These are phyloP conservation scores for Chalaropsis ovoidea DNA, from an alignment of 2,329 filamentous ascomycete species.

Conservation along the genomic window DNA sequence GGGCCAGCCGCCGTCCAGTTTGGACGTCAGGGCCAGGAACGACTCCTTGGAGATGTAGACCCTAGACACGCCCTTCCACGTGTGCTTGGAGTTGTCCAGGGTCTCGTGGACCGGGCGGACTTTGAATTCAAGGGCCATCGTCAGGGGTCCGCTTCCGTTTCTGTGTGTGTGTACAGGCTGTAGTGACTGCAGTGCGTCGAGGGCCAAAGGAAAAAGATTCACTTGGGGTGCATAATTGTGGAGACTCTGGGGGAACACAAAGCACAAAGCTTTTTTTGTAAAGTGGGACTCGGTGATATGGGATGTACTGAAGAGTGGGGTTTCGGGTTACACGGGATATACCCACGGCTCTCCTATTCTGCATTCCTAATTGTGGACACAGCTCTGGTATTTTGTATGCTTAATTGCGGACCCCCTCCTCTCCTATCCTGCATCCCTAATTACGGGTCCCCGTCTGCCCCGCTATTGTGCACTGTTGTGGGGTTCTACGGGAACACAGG, in stretches of 20 bases:
- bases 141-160: conserved; percentile 17
- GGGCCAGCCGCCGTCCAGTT: conserved; percentile 36
- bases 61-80: conserved; percentile 36
- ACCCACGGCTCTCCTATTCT: background rate
- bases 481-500: background rate
- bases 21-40: conserved; percentile 38
- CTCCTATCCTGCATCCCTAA: no score
- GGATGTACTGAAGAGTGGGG: background rate
- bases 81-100: conserved; percentile 36
- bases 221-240: background rate
- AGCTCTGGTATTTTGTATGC: background rate
- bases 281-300: background rate
- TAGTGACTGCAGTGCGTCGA: background rate
- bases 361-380: no score
- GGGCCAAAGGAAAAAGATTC: background rate
- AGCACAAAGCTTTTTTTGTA: conserved; percentile 10
- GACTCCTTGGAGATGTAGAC: conserved; percentile 42
- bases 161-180: no score
- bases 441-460: background rate
- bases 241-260: conserved; percentile 11
- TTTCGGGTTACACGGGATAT: background rate
- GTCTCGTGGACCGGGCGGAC: conserved; percentile 37
- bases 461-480: background rate
- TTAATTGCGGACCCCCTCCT: background rate
- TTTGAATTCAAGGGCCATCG: conserved; percentile 34